Evolutionary conservation across 352 stramenopile species (phyloP).

Genomic region (Lagenidium sp.): DNA sequence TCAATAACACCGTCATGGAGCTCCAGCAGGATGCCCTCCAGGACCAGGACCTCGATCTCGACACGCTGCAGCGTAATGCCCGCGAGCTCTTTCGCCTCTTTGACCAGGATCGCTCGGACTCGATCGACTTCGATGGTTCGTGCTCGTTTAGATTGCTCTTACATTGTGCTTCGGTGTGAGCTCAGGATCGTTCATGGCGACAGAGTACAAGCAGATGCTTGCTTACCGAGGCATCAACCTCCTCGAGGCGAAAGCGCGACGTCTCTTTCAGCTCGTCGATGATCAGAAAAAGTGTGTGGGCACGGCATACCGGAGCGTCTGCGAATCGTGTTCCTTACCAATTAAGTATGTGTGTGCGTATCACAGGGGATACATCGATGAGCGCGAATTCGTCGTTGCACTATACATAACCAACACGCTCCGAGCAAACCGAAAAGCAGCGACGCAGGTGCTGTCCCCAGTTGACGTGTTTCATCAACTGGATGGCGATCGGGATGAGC

Average conservation of each 20-base stretch:
- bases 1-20: conserved; percentile 45
- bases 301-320: neutral
- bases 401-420: conserved; percentile 74
- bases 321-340: no score
- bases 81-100: conserved; percentile 62
- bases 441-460: conserved; percentile 21
- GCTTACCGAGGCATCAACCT: conserved; percentile 55
- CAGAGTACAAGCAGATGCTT: conserved; percentile 78
- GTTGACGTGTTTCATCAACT: conserved; percentile 55
- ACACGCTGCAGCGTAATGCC: conserved; percentile 34
- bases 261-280: conserved; percentile 65
- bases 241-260: conserved; percentile 53
- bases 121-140: conserved; percentile 65
- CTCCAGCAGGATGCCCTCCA: conserved; percentile 26
- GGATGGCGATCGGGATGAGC: conserved; percentile 40
- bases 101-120: conserved; percentile 63
- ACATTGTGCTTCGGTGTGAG: neutral
- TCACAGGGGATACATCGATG: conserved; percentile 49
- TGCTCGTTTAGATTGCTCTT: neutral
- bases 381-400: conserved; percentile 61
- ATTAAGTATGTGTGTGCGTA: neutral
- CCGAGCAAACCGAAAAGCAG: conserved; percentile 12
- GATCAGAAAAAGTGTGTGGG: conserved; percentile 53
- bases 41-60: conserved; percentile 22
- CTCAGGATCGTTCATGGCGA: no score